Percentiles rank a stretch among this genome's conserved stretches.
These are phyloP conservation scores for Apiospora marii DNA, from an alignment of 2,329 filamentous ascomycete genomes.

Conservation along the genomic window DNA sequence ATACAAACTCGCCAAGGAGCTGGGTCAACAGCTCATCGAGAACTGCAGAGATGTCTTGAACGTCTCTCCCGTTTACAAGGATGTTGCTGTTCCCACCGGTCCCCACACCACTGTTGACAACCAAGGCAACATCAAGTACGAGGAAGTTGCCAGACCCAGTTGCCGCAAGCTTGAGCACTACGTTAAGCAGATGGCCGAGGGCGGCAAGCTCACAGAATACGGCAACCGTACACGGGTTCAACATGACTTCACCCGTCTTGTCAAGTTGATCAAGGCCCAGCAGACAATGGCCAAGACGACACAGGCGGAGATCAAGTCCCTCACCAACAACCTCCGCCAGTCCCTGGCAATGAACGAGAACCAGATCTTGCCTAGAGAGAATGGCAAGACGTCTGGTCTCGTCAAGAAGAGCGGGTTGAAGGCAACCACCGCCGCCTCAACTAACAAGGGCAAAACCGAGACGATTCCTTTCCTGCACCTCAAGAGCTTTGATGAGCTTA, in stretches of 20 bases:
- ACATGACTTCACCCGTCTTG: conserved; percentile 91
- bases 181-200: conserved; percentile 97
- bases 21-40: conserved; percentile 91
- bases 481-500: conserved; percentile 88
- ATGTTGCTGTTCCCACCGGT: conserved; percentile 90
- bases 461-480: conserved; percentile 97
- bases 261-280: conserved; percentile 98
- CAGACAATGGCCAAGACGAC: conserved; percentile 97
- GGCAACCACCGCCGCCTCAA: conserved; percentile 53
- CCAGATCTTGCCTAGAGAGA: conserved; percentile 92
- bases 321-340: conserved; percentile 94
- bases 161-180: conserved; percentile 98
- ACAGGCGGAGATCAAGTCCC: conserved; percentile 92
- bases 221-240: conserved; percentile 98
- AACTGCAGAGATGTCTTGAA: conserved; percentile 95
- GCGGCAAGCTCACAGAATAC: conserved; percentile 98
- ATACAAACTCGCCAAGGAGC: conserved; percentile 95
- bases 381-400: conserved; percentile 62
- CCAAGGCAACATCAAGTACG: conserved; percentile 90
- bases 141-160: conserved; percentile 85
- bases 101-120: conserved; percentile 92
- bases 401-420: conserved; percentile 60
- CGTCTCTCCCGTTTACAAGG: conserved; percentile 90
- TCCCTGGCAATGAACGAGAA: conserved; percentile 97
- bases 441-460: conserved; percentile 88